Evolutionary conservation across 257 asterid genomes (phyloP).

Genomic region (Solanum acaule): DNA sequence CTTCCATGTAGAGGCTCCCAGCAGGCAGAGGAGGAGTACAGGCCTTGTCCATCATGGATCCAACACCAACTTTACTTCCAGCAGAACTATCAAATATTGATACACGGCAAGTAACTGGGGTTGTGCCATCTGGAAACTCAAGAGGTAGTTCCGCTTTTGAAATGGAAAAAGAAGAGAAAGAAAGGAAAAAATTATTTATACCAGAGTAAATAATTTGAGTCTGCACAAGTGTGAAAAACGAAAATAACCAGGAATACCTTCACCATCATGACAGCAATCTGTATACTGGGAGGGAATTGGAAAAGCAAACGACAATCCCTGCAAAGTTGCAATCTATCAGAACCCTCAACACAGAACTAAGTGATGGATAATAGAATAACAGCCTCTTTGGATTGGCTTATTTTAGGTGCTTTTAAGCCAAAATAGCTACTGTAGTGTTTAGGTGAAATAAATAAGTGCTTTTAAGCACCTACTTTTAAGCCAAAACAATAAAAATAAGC

Average conservation of each 20-base stretch:
- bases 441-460: background rate
- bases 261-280: conserved; percentile 49
- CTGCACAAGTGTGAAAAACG: background rate
- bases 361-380: background rate
- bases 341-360: background rate
- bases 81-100: conserved; percentile 58
- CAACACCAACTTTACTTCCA: conserved; percentile 68
- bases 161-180: background rate
- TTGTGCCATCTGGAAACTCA: conserved; percentile 88
- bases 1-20: conserved; percentile 87
- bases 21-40: conserved; percentile 61
- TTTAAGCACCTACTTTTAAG: background rate
- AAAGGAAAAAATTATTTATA: background rate
- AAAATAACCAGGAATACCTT: conserved; percentile 17
- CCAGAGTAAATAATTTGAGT: background rate
- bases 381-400: background rate
- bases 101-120: conserved; percentile 82
- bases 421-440: background rate
- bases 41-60: conserved; percentile 63
- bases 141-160: conserved; percentile 65
- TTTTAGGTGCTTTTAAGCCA: background rate
- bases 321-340: conserved; percentile 13
- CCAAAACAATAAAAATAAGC: background rate
- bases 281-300: conserved; percentile 73
- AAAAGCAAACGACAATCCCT: conserved; percentile 84